Evolutionary conservation across 371 early-diverging fungal species (phyloP), one percentile per base, ranked within the genome.

Genomic region (Zychaea mexicana): DNA sequence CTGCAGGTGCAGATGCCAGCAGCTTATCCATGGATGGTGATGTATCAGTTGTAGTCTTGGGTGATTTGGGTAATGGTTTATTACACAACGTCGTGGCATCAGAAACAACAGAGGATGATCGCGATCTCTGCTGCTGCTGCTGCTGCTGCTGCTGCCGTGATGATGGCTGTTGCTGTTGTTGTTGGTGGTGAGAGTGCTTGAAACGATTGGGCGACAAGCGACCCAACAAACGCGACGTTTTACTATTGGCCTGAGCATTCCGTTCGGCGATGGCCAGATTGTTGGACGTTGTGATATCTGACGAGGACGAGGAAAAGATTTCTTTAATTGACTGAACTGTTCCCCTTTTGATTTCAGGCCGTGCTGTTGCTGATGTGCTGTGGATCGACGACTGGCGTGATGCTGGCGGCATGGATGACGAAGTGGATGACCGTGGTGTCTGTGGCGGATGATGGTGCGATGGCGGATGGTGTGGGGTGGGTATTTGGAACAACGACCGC

Each of bases 401-500:
- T 28, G 24, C 12, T 12, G 47, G 32, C 26, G n/a, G 36, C 42
- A 42, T 42, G 15, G 42, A 15, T 1, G 42, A 42, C 8, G 36
- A 36, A 26, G 27, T 3, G 36, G 33, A 22, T 28, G 24, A 12
- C 10, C 36, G 32, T 26, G n/a, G 36, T n/a, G n/a, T 42, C 4
- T 13, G 15, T 1, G 42, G n/a, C 8, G 36, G 15, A 26, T 22
- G 52, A 49, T 17, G 31, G n/a, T 2, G 47, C 3, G n/a, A 17
- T 15, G 21, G 53, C 4, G 15, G 64, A 27, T 57, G 58, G 12
- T 19, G 30, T 33, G 24, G 54, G 32, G 58, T 60, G 13, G 74
- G 64, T 45, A 72, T 39, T 62, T 77, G 78, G 42, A 77, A 77
- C 53, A 80, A 32, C 32, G 80, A 80, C 39, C 80, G 70, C 19